Base-by-base conservation (phyloP, 2,329 filamentous ascomycete genomes). In the Cercospora berteroae region DNA sequence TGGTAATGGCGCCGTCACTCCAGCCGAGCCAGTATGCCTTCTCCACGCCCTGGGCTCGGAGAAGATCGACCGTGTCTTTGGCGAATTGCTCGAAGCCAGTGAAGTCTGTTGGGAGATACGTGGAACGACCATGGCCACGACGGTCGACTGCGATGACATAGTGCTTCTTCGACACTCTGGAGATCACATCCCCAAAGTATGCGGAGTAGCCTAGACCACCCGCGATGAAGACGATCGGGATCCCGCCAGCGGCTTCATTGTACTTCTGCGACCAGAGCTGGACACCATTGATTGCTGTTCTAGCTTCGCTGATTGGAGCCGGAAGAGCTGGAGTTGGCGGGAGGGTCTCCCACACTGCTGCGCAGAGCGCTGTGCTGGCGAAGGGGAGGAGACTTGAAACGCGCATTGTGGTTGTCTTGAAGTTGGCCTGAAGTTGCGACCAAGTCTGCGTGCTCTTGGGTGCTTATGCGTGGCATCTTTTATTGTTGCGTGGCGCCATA, bases 181-280 rank as follows among this genome's bases (percentile, higher is more conserved):
- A 70, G 69, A 81, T 80, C 56, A 81, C 79, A 57, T 75, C 69
- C 62, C 76, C 80, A 56, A 80, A 81, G 67, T 81, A 81, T 10
- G 79, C 79, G 10, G 79, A 81, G 73, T 80, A 80, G 25, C 80
- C 79, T 29, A 82, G 77, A 25, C 81, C 81, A 33, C 80, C 80
- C 69, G 81, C 78, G 52, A 80, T 73, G 65, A 82, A 72, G 64
- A 82, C 77, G 3, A 82, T 74, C 5, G 80, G 79, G 0, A 74
- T 70, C 13, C 74, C 73, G 39, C 75, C 75, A 3, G 75, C 74
- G 7, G 72, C 57, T 31, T 79, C 74, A 64, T 81, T 81, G 75
- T 81, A 82, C 70, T 80, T 77, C 67, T 81, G 80, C 72, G 75
- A 77, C 80, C 80, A 82, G 20, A 82, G 77, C 7, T 80, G 71